Evolutionary conservation across 2,329 filamentous ascomycete species (phyloP), one percentile per base, ranked within the genome.

Genomic region (Xylaria sp.): DNA sequence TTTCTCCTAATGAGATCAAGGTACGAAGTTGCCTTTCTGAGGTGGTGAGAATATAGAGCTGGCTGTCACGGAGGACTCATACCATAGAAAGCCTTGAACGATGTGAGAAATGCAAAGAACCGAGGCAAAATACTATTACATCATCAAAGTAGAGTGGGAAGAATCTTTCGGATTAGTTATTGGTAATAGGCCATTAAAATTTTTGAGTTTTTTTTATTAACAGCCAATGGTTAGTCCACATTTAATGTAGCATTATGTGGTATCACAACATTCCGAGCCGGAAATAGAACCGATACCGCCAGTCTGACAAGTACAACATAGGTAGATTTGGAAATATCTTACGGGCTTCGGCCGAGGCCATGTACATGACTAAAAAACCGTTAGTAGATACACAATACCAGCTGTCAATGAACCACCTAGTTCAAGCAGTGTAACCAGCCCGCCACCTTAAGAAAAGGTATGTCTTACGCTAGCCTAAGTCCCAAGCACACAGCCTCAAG

Each of bases 231-330:
- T 31, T 7, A 5, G 6, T 23, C 46, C 5, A 10, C 31, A 42
- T 26, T 23, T 5, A 15, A 17, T 23, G 10, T 38, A 11, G 2
- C 4, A 38, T 38, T 38, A 13, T 38, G 31, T 46, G 7, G 31
- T 31, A 58, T 44, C 13, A n/a, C 38, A 36, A 33, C 54, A 36
- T 44, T 10, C 9, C 26, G 17, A 33, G 44, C 44, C n/a, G 33
- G 44, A 65, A 65, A 65, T 59, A 53, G 53, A 7, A 59, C 28
- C 36, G 53, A 65, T 15, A 26, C 28, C 44, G 20, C 20, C n/a
- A 46, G 28, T 59, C 36, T 59, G 54, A 65, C 56, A 44, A 46
- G 13, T 15, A 33, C 53, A 11, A 10, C 23, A 23, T 23, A 1
- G 26, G 28, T 36, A 53, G n/a, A 38, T 44, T 42, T 44, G 44